Evolutionary conservation across 106 monocot species (phyloP).

Genomic region (Gastrodia elata): DNA sequence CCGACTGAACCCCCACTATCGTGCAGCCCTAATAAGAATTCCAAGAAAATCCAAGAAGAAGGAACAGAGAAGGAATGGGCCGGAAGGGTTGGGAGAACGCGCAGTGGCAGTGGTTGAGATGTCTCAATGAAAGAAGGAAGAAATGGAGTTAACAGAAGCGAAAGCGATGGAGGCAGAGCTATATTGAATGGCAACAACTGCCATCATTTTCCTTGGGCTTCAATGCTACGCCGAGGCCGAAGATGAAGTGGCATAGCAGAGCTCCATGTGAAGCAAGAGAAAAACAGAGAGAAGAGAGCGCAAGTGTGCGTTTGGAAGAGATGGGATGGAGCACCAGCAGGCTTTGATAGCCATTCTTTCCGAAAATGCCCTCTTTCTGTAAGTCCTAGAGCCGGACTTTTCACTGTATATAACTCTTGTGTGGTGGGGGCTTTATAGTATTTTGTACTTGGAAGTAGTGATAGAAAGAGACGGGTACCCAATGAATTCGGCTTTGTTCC

Average conservation of each 20-base stretch:
- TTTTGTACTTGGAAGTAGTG: neutral
- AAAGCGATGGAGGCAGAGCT: neutral
- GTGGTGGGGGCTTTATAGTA: constrained; percentile 7
- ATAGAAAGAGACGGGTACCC: neutral
- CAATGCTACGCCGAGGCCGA: constrained; percentile 12
- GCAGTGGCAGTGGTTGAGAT: constrained; percentile 6
- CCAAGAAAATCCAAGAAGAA: neutral
- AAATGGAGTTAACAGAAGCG: constrained; percentile 8
- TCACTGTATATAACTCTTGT: neutral
- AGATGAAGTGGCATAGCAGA: neutral
- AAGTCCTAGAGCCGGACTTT: neutral
- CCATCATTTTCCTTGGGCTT: constrained; percentile 40
- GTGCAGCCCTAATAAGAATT: constrained; percentile 15
- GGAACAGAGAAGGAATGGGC: neutral
- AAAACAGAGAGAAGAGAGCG: constrained; percentile 4
- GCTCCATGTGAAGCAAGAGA: neutral
- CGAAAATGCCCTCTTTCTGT: constrained; percentile 10
- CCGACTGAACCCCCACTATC: neutral
- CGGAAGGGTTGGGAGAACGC: neutral
- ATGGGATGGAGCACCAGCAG: constrained; percentile 1
- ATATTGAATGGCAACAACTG: constrained; percentile 24
- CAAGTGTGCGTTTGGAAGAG: neutral
- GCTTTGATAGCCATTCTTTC: constrained; percentile 18
- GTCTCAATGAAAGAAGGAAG: constrained; percentile 4
- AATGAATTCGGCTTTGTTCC: neutral